Conservation (phyloP, 169 alveolate genomes). For the Eimeria praecox region DNA sequence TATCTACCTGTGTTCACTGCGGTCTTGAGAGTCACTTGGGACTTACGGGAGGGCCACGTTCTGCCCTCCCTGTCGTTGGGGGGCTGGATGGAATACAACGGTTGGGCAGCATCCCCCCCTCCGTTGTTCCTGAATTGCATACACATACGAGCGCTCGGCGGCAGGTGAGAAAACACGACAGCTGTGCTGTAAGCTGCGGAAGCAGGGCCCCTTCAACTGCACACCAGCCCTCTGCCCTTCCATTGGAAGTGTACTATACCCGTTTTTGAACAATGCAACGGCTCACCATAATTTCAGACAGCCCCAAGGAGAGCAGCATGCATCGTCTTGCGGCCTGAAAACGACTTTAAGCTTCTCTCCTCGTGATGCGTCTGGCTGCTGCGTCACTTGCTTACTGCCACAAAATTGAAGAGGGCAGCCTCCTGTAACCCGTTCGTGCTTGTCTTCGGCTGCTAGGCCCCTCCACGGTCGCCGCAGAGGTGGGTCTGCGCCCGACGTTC, state of each 20-base stretch:
- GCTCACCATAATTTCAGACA: constrained; percentile 42
- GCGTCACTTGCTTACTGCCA: neutral
- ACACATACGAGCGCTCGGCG: neutral
- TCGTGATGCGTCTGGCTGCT: neutral
- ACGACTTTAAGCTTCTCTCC: constrained; percentile 34
- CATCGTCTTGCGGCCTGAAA: neutral
- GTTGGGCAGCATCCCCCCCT: neutral
- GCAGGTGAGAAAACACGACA: neutral
- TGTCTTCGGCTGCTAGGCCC: neutral
- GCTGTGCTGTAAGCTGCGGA: neutral
- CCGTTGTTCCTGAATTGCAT: neutral
- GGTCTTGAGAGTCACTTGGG: neutral
- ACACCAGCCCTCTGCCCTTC: neutral
- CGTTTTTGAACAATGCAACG: neutral
- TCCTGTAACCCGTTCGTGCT: neutral
- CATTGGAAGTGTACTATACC: neutral
- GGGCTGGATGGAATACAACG: constrained; percentile 43
- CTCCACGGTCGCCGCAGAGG: neutral
- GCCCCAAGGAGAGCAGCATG: constrained; percentile 7
- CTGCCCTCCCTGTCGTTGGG: neutral
- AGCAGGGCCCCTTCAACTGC: neutral
- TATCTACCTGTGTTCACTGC: neutral
- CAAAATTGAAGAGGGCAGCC: constrained; percentile 2
- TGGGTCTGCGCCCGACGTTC: neutral
- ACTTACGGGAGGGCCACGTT: neutral